Percentiles rank a stretch among this genome's conserved stretches.
These are phyloP conservation scores for Parmelia sp. DNA, from an alignment of 495 filamentous ascomycete species.

Conservation along the genomic window DNA sequence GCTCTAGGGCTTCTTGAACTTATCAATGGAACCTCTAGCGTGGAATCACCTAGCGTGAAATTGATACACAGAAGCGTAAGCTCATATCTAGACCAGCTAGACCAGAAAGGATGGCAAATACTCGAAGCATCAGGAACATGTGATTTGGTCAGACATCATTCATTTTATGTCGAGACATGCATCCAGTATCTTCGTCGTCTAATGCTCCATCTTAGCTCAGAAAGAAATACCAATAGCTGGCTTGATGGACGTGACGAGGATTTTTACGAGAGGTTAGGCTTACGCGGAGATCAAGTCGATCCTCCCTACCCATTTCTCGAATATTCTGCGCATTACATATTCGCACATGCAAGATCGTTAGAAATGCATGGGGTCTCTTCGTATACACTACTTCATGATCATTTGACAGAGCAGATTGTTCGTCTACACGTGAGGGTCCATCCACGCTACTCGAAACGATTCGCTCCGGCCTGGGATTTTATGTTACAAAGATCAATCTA, in stretches of 20 bases:
- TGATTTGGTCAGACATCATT: neutral
- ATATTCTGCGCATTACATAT: neutral
- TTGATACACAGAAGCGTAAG: slow-evolving; percentile 4
- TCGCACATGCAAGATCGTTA: neutral
- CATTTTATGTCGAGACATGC: neutral
- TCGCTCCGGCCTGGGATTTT: no score
- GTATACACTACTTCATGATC: neutral
- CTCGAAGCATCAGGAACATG: neutral
- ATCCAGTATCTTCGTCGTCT: neutral
- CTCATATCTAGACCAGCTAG: slow-evolving; percentile 2
- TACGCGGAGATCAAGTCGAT: no score
- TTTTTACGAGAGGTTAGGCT: no score
- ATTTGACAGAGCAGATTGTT: neutral
- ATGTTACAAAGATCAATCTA: no score
- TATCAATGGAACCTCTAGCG: no score
- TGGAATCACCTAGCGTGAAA: neutral
- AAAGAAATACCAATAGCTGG: neutral
- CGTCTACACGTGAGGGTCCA: no score
- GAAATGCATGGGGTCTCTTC: neutral
- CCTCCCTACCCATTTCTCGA: neutral
- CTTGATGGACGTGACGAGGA: neutral
- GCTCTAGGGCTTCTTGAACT: neutral
- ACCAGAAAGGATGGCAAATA: neutral
- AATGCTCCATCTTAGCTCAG: neutral
- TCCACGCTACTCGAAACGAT: no score